These are phyloP conservation scores for Omphalea diandra DNA, from an alignment of 441 rosid species.

Conservation along the genomic window DNA sequence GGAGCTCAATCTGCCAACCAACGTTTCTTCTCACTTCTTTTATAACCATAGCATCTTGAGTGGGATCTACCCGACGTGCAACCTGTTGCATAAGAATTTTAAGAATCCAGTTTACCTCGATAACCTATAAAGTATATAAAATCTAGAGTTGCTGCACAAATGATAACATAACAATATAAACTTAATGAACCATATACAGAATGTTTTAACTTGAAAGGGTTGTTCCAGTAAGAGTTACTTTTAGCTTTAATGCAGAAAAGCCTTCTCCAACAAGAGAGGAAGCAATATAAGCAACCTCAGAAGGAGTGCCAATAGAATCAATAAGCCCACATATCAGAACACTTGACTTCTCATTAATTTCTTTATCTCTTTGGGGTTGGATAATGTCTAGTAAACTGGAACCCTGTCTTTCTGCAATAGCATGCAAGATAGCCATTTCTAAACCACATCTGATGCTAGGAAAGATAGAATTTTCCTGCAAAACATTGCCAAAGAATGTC, in stretches of 20 bases:
- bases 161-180: not conserved
- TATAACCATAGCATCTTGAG: slow-evolving; percentile 75
- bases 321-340: slow-evolving; percentile 83
- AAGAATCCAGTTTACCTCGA: slow-evolving; percentile 15
- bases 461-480: slow-evolving; percentile 72
- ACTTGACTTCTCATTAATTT: slow-evolving; percentile 37
- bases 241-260: slow-evolving; percentile 80
- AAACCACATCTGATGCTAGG: slow-evolving; percentile 96
- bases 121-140: not conserved
- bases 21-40: slow-evolving; percentile 77
- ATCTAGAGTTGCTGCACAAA: not conserved
- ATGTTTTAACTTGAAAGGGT: not conserved
- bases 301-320: slow-evolving; percentile 74
- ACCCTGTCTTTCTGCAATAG: slow-evolving; percentile 60
- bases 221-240: slow-evolving; percentile 43
- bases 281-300: slow-evolving; percentile 72
- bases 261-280: slow-evolving; percentile 74
- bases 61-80: slow-evolving; percentile 68
- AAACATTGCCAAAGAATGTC: not conserved
- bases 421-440: slow-evolving; percentile 92
- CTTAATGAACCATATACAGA: not conserved
- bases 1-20: slow-evolving; percentile 66
- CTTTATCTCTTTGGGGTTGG: slow-evolving; percentile 35
- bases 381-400: slow-evolving; percentile 55
- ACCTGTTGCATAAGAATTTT: slow-evolving; percentile 51